Evolutionary conservation across 1,284 basidiomycete genomes (phyloP).

Genomic region (Calocybe gambosa): DNA sequence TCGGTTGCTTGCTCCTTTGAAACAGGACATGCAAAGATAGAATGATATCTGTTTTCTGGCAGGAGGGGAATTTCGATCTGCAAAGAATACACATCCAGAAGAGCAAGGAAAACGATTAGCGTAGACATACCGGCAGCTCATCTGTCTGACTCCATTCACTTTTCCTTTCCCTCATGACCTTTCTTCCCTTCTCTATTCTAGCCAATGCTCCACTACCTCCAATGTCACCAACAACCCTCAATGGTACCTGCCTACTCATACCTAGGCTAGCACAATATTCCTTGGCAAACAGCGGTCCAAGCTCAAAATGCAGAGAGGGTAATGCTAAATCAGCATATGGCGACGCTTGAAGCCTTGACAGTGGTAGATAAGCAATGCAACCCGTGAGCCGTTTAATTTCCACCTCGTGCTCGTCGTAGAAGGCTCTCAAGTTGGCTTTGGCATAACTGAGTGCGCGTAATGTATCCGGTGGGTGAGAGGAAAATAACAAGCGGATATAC

Average conservation of each 20-base stretch:
- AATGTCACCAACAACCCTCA: constrained; percentile 84
- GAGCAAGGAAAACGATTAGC: background rate
- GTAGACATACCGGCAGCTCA: constrained; percentile 75
- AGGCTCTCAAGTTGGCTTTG: constrained; percentile 56
- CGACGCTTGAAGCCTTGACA: constrained; percentile 54
- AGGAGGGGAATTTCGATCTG: constrained; percentile 93
- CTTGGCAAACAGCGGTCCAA: constrained; percentile 78
- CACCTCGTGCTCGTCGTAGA: constrained; percentile 55
- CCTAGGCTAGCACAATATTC: constrained; percentile 87
- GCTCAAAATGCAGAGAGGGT: constrained; percentile 63
- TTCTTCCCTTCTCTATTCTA: constrained; percentile 87
- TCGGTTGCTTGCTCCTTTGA: constrained; percentile 96
- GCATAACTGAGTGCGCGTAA: constrained; percentile 72
- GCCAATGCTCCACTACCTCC: constrained; percentile 86
- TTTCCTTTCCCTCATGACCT: constrained; percentile 88
- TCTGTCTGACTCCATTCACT: constrained; percentile 87
- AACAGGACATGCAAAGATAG: constrained; percentile 96
- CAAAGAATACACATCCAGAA: constrained; percentile 8
- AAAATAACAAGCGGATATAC: constrained; percentile 70
- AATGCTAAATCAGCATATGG: constrained; percentile 72
- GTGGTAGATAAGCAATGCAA: constrained; percentile 68
- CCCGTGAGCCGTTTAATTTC: constrained; percentile 79
- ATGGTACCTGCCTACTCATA: constrained; percentile 83
- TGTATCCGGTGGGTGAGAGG: constrained; percentile 46
- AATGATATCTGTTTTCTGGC: constrained; percentile 86